Percentiles rank a stretch among this genome's conserved stretches.
These are phyloP conservation scores for Mortierella sp. DNA, from an alignment of 371 early-diverging fungal species.

Conservation along the genomic window DNA sequence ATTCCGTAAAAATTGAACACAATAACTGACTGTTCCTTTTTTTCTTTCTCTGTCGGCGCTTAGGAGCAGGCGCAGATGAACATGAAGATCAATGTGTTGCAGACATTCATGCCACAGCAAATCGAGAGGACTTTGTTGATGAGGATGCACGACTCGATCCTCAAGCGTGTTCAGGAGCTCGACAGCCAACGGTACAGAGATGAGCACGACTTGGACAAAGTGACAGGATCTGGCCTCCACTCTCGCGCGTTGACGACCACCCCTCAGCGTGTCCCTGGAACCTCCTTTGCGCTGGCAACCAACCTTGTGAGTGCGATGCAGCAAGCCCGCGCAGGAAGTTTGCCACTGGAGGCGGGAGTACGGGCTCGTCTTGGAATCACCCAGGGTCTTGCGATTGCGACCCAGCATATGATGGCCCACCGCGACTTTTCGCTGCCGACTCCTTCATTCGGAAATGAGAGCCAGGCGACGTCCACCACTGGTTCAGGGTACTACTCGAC, in stretches of 20 bases:
- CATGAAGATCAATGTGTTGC: slow-evolving; percentile 56
- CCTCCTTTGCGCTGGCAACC: slow-evolving; percentile 21
- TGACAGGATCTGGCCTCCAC: neutral
- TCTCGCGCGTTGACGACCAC: slow-evolving; percentile 8
- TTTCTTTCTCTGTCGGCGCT: neutral
- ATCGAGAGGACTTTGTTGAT: slow-evolving; percentile 59
- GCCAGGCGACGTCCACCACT: slow-evolving; percentile 5
- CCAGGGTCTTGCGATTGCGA: slow-evolving; percentile 47
- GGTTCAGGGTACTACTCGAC: neutral
- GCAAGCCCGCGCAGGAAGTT: neutral
- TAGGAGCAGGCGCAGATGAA: slow-evolving; percentile 50
- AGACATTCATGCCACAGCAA: slow-evolving; percentile 55
- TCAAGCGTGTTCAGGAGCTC: slow-evolving; percentile 59
- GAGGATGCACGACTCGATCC: slow-evolving; percentile 62
- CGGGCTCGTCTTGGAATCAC: slow-evolving; percentile 14
- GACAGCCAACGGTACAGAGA: slow-evolving; percentile 56
- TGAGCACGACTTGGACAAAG: slow-evolving; percentile 34
- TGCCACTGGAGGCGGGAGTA: neutral
- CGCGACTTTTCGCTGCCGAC: slow-evolving; percentile 44
- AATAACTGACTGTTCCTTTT: neutral
- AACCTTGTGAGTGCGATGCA: slow-evolving; percentile 13
- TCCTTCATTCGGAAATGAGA: slow-evolving; percentile 7
- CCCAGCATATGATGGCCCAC: slow-evolving; percentile 45
- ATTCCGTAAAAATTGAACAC: too few species aligned
- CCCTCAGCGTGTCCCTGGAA: slow-evolving; percentile 3